A percentile compares a stretch with the other conserved stretches of the same genome.
These are phyloP conservation scores for Phytophthora macrochlamydospora DNA, from an alignment of 352 stramenopile species.

Conservation along the genomic window DNA sequence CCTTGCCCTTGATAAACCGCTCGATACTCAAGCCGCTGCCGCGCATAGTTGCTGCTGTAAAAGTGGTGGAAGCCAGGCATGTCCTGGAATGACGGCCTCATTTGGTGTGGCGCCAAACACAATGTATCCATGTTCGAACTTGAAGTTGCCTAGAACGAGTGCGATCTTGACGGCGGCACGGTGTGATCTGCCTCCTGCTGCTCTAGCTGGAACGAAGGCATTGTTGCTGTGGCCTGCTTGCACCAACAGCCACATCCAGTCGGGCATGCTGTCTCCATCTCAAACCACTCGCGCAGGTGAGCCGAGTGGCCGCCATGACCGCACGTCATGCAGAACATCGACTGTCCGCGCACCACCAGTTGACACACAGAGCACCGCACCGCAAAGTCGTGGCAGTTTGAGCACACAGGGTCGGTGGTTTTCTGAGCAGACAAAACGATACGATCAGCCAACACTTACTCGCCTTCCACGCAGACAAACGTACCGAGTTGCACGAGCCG, in stretches of 20 bases:
- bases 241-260: constrained; percentile 89
- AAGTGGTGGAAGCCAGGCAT: too few species aligned
- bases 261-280: constrained; percentile 69
- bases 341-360: constrained; percentile 82
- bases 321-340: constrained; percentile 88
- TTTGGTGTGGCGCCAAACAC: constrained; percentile 4
- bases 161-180: constrained; percentile 51
- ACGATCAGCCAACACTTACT: not conserved
- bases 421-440: constrained; percentile 13
- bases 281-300: constrained; percentile 84
- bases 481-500: constrained; percentile 61
- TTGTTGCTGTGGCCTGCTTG: constrained; percentile 69
- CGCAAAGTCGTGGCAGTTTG: constrained; percentile 72
- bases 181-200: constrained; percentile 34
- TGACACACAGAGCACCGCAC: constrained; percentile 84
- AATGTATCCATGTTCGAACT: constrained; percentile 20
- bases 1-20: constrained; percentile 88
- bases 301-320: constrained; percentile 78
- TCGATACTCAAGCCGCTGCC: constrained; percentile 85
- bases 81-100: too few species aligned
- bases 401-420: constrained; percentile 63
- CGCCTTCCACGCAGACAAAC: constrained; percentile 4
- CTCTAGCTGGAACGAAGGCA: constrained; percentile 34
- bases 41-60: constrained; percentile 39
- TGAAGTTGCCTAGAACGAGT: constrained; percentile 59